Conservation (phyloP, 331 rosid genomes). For the Pyracantha coccinea region DNA sequence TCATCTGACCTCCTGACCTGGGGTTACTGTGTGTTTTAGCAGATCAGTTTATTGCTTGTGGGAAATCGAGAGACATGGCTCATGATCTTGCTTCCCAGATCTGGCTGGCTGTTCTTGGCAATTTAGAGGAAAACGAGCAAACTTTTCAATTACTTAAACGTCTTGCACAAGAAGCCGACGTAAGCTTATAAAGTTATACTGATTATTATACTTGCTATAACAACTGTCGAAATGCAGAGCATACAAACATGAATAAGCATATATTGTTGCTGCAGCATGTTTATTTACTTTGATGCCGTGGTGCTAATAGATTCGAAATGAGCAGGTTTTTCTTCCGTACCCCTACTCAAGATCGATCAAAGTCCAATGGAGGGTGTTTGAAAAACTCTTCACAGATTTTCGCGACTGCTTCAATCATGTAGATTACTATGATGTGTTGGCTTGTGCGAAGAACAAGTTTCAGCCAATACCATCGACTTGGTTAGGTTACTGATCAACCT, state of each 20-base stretch:
- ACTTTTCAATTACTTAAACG: slow-evolving; percentile 55
- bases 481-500: slow-evolving; percentile 46
- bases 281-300: background rate
- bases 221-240: background rate
- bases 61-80: slow-evolving; percentile 64
- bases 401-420: slow-evolving; percentile 62
- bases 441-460: slow-evolving; percentile 71
- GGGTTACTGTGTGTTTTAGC: background rate
- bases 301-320: background rate
- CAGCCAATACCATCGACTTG: slow-evolving; percentile 73
- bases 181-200: slow-evolving; percentile 24
- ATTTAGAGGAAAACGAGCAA: slow-evolving; percentile 54
- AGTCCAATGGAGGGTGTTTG: slow-evolving; percentile 85
- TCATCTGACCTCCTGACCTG: background rate
- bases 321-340: slow-evolving; percentile 73
- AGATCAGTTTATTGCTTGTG: slow-evolving; percentile 79
- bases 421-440: slow-evolving; percentile 64
- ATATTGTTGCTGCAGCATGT: background rate
- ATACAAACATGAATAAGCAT: background rate
- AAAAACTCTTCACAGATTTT: slow-evolving; percentile 81
- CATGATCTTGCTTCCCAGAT: slow-evolving; percentile 60
- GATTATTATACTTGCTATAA: background rate
- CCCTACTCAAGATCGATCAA: slow-evolving; percentile 54
- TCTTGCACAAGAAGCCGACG: slow-evolving; percentile 69
- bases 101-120: slow-evolving; percentile 74